Conservation (phyloP, 2,329 filamentous ascomycete species). For the Fusarium torreyae region DNA sequence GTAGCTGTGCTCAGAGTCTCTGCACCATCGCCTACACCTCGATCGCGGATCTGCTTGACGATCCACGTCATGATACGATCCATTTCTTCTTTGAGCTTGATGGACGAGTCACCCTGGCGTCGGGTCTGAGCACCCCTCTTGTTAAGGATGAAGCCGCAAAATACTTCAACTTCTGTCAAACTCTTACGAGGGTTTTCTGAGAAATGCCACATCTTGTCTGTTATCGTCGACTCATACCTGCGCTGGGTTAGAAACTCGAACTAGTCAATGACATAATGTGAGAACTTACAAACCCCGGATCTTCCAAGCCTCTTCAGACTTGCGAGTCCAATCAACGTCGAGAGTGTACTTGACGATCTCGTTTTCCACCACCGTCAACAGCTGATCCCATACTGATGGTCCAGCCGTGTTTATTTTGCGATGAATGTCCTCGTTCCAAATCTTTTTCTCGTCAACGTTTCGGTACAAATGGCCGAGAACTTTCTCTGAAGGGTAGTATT, state of each 20-base stretch:
- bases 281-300: conserved; percentile 63
- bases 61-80: conserved; percentile 62
- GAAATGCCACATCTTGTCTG: conserved; percentile 58
- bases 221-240: conserved; percentile 64
- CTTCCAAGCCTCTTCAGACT: conserved; percentile 57
- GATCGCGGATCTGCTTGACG: conserved; percentile 53
- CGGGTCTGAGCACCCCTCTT: conserved; percentile 64
- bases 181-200: conserved; percentile 62
- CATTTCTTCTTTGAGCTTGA: conserved; percentile 67
- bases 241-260: conserved; percentile 31
- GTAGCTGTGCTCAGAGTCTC: conserved; percentile 30
- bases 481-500: conserved; percentile 78
- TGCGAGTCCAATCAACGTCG: conserved; percentile 54
- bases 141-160: conserved; percentile 70
- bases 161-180: conserved; percentile 68
- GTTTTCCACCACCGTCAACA: conserved; percentile 52
- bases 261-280: conserved; percentile 53
- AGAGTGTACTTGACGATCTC: conserved; percentile 40
- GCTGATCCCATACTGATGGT: conserved; percentile 61
- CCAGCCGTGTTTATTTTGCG: conserved; percentile 47
- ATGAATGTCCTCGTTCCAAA: conserved; percentile 69
- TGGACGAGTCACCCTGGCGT: conserved; percentile 67
- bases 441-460: conserved; percentile 78
- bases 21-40: conserved; percentile 26
- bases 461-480: conserved; percentile 80